These are phyloP conservation scores for Orbilia ellipsospora DNA, from an alignment of 2,329 filamentous ascomycete genomes.

Conservation along the genomic window DNA sequence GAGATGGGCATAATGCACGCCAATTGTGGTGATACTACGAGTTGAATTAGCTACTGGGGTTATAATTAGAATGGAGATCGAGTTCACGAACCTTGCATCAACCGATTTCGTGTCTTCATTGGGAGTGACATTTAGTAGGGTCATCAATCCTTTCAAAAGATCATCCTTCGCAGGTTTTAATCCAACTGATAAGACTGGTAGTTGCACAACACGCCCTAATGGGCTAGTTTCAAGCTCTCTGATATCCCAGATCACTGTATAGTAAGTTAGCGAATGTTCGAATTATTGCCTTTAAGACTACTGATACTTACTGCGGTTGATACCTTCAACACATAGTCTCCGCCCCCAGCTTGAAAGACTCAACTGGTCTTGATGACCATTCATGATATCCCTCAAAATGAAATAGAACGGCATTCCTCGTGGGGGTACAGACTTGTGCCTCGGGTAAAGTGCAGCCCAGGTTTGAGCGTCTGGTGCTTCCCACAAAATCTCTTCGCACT, in stretches of 20 bases:
- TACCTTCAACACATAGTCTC: slow-evolving; percentile 58
- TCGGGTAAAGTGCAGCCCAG: slow-evolving; percentile 56
- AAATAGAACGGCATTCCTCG: slow-evolving; percentile 58
- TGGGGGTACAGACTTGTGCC: slow-evolving; percentile 43
- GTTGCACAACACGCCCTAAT: slow-evolving; percentile 53
- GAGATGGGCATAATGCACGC: slow-evolving; percentile 59
- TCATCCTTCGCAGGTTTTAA: slow-evolving; percentile 58
- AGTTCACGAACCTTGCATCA: slow-evolving; percentile 53
- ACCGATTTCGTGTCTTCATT: slow-evolving; percentile 54
- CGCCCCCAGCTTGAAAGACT: slow-evolving; percentile 58
- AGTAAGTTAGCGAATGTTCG: slow-evolving; percentile 14
- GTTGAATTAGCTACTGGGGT: slow-evolving; percentile 19
- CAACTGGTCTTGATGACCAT: slow-evolving; percentile 56
- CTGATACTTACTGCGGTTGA: slow-evolving; percentile 55
- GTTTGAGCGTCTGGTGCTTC: slow-evolving; percentile 57
- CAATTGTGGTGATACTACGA: slow-evolving; percentile 57
- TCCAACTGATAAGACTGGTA: slow-evolving; percentile 57
- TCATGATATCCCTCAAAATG: slow-evolving; percentile 58
- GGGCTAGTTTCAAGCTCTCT: slow-evolving; percentile 58
- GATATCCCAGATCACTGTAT: slow-evolving; percentile 59
- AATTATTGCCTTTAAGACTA: neutral
- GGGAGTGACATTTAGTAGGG: slow-evolving; percentile 56
- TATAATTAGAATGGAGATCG: slow-evolving; percentile 29
- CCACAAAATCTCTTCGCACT: slow-evolving; percentile 58
- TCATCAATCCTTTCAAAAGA: slow-evolving; percentile 56